Base-by-base conservation (phyloP, 495 filamentous ascomycete species). In the Aspergillus bridgeri region DNA sequence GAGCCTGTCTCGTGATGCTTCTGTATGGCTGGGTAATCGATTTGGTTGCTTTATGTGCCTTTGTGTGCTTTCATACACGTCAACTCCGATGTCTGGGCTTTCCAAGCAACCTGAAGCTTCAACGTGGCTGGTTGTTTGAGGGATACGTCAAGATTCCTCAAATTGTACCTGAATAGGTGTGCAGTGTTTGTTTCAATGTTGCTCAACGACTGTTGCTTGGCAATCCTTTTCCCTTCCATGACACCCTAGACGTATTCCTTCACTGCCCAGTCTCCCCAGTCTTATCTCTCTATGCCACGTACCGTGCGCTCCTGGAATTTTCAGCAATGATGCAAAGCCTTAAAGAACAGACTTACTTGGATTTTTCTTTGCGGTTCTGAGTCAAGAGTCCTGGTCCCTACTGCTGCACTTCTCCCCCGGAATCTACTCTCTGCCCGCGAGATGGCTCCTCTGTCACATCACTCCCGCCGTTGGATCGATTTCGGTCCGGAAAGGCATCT, bases 401-500 rank as follows among this genome's bases (percentile, higher is more conserved):
- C 7, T 4, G 6, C 45, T 47, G 19, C 45, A 20, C 45, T 6
- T 21, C 45, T 20, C 45, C 17, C n/a, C 45, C 45, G 9, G 17
- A n/a, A 20, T 23, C 18, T 47, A 18, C 19, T 13, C 45, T 47
- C 22, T 57, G 38, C 23, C 22, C 33, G 18, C 46, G 21, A 9
- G 9, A 59, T 59, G 55, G 47, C 50, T 20, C 46, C 29, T 2
- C 19, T 25, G 27, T 13, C 59, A 19, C 27, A 11, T 46, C 50
- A 21, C 23, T 42, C 24, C n/a, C 49, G 3, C 46, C 48, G 53
- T 27, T 49, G 57, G 50, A 60, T 57, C 47, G 27, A 42, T n/a
- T 53, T 33, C 25, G 61, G 59, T 19, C 53, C 59, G 8, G 60
- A 59, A 23, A 44, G 57, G 51, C 56, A 62, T 50, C 5, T 58